Evolutionary conservation across 768 basidiomycete species (phyloP).

Genomic region (Tulasnella sp.): DNA sequence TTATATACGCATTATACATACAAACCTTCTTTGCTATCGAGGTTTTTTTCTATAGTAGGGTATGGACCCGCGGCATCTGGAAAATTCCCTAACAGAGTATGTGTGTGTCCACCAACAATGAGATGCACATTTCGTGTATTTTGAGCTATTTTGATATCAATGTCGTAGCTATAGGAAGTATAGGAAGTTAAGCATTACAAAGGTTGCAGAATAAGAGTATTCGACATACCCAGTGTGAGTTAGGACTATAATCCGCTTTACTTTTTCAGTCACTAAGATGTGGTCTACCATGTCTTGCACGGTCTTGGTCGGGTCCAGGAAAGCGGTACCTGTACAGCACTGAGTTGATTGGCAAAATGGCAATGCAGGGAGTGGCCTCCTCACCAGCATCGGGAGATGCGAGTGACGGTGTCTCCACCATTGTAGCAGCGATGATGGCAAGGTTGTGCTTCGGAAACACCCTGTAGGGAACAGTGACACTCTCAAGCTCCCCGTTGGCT

Average conservation of each 20-base stretch:
- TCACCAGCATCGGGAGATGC: conserved; percentile 25
- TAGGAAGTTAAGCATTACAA: not conserved
- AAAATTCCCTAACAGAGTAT: conserved; percentile 35
- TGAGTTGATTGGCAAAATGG: not conserved
- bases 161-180: conserved; percentile 26
- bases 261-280: conserved; percentile 27
- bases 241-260: conserved; percentile 34
- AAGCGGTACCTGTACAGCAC: conserved; percentile 29
- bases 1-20: not conserved
- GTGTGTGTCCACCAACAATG: conserved; percentile 32
- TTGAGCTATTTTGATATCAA: conserved; percentile 33
- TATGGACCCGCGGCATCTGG: conserved; percentile 32
- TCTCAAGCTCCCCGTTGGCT: conserved; percentile 23
- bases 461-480: conserved; percentile 32
- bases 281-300: conserved; percentile 31
- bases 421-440: conserved; percentile 35
- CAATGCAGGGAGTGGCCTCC: not conserved
- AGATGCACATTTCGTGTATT: conserved; percentile 32
- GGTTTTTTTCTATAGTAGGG: conserved; percentile 34
- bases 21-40: conserved; percentile 32
- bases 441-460: conserved; percentile 32
- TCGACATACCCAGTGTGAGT: conserved; percentile 34
- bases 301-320: conserved; percentile 31
- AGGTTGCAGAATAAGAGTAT: not conserved
- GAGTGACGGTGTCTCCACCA: conserved; percentile 31